Evolutionary conservation across 192 early-diverging fungal genomes (phyloP), one percentile per base, ranked within the genome.

Genomic region (Haplosporangium gracile): DNA sequence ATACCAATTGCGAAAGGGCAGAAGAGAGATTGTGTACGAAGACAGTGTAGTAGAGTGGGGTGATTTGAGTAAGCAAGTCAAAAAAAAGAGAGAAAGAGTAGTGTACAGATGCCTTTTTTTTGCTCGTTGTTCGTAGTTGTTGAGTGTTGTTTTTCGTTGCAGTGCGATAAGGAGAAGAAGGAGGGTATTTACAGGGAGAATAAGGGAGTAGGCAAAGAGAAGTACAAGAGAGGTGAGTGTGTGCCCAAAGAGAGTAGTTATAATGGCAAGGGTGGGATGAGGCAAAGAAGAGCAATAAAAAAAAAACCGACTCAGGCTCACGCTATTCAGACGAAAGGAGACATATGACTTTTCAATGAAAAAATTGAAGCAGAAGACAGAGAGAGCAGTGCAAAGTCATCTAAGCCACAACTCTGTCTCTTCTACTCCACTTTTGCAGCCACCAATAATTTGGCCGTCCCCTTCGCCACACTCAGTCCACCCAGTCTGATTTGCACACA

Each of bases 31-130:
- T 32, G 29, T 15, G 11, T 32, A 29, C 60, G 11, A 65, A 65
- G 26, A 65, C 60, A 29, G 60, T 65, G 60, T 65, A 32, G 29
- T 32, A 26, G 60, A 65, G 60, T 65, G 60, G 15, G 10, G 29
- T 26, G 55, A 26, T 18, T 51, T 57, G 60, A 26, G 26, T 10
- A 65, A 29, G n/a, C 60, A 65, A 13, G 29, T 0, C 26, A 65
- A 65, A 63, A 11, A 29, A 8, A 26, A 11, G 26, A 65, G n/a
- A 60, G 2, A 60, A 60, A 26, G n/a, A 4, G 60, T 65, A 65
- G 60, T 65, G 60, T 65, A 65, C 60, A 65, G 29, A 2, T 65
- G 60, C n/a, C 11, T 63, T 65, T 65, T 63, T 26, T 65, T 65
- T 15, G 9, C 10, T 10, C 4, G 26, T 29, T 65, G 8, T 24